Percentiles rank a stretch among this genome's conserved stretches.
phyloP scores from a whole-genome alignment of 768 basidiomycete species.

The Auriscalpium orientale region DNA sequence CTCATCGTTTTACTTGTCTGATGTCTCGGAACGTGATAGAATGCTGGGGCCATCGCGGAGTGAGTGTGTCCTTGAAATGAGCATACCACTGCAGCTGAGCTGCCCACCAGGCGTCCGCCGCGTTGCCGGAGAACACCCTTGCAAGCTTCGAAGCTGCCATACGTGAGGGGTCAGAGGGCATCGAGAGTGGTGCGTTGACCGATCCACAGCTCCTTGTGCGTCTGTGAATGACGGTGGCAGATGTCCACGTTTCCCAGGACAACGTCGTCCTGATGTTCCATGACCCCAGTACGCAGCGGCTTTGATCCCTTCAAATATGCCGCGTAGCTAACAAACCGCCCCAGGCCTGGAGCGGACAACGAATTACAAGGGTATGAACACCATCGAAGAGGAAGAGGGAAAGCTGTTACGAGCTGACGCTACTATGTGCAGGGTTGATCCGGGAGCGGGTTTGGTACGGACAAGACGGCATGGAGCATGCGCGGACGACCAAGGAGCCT shows the following conservation, averaged over 20 bases:
- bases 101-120: constrained; percentile 62
- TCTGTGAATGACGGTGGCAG: constrained; percentile 54
- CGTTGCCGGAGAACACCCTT: constrained; percentile 90
- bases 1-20: no score
- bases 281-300: constrained; percentile 57
- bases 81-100: constrained; percentile 1
- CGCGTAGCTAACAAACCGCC: not conserved
- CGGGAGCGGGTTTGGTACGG: constrained; percentile 43
- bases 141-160: constrained; percentile 94
- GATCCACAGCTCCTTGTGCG: constrained; percentile 5
- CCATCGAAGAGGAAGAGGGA: not conserved
- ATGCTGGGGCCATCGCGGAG: constrained; percentile 76
- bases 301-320: not conserved
- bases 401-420: not conserved
- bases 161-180: constrained; percentile 90
- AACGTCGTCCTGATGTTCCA: constrained; percentile 92
- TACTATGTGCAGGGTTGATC: constrained; percentile 41
- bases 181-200: constrained; percentile 88
- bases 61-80: constrained; percentile 24
- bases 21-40: constrained; percentile 29
- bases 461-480: constrained; percentile 55
- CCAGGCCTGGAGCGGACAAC: constrained; percentile 74
- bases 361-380: constrained; percentile 49
- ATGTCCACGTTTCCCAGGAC: constrained; percentile 91
- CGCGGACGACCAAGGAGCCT: constrained; percentile 73